Evolutionary conservation across 2,329 filamentous ascomycete species (phyloP).

Genomic region (Plectosphaerella cucumerina): DNA sequence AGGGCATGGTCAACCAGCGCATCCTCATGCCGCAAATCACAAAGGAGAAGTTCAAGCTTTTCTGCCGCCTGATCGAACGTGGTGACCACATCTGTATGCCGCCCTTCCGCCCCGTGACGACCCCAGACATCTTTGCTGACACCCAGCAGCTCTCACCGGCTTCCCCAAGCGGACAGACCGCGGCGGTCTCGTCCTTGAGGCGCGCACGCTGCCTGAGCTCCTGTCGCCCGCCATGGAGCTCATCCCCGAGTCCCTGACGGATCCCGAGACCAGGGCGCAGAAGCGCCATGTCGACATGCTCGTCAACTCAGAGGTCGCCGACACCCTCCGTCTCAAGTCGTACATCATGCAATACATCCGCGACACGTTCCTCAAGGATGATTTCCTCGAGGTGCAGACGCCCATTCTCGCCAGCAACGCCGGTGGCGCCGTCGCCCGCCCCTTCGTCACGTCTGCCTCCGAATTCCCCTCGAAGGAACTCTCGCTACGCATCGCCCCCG

Average conservation of each 20-base stretch:
- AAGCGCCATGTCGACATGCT: conserved; percentile 85
- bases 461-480: conserved; percentile 70
- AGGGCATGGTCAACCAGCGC: conserved; percentile 70
- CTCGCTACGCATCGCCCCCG: conserved; percentile 83
- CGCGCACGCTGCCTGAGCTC: conserved; percentile 63
- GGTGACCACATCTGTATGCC: conserved; percentile 79
- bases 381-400: conserved; percentile 85
- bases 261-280: conserved; percentile 68
- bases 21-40: conserved; percentile 31
- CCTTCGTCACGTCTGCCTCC: conserved; percentile 76
- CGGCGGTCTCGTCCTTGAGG: conserved; percentile 74
- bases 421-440: conserved; percentile 81
- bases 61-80: conserved; percentile 64
- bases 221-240: conserved; percentile 76
- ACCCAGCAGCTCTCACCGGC: conserved; percentile 60
- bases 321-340: conserved; percentile 71
- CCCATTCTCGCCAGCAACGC: conserved; percentile 80
- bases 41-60: conserved; percentile 47
- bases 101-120: conserved; percentile 1
- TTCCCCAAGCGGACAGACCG: conserved; percentile 62
- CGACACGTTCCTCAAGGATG: conserved; percentile 64
- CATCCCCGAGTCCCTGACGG: conserved; percentile 66
- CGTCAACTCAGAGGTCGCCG: conserved; percentile 62
- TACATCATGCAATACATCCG: conserved; percentile 71
- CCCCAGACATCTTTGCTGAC: neutral